Conservation (phyloP, 1,284 basidiomycete species). For the Trametes sp. region DNA sequence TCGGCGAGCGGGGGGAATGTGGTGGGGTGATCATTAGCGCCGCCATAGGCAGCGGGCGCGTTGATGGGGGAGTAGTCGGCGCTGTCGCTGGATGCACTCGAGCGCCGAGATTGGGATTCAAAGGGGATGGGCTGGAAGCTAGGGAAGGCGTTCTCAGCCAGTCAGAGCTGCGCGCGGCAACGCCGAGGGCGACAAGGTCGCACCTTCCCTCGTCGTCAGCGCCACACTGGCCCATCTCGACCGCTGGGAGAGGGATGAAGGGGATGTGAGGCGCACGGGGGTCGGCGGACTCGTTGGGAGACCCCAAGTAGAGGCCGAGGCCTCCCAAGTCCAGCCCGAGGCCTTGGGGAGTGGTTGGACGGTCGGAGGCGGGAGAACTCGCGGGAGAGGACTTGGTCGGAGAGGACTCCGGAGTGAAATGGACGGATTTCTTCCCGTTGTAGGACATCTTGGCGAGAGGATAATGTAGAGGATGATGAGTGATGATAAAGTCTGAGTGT, state of each 20-base stretch:
- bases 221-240: not conserved
- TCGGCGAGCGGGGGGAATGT: not conserved
- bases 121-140: no score
- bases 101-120: not conserved
- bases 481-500: not conserved
- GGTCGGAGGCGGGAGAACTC: not conserved
- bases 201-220: not conserved
- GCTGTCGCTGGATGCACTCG: not conserved
- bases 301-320: no score
- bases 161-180: no score
- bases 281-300: not conserved
- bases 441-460: not conserved
- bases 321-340: no score
- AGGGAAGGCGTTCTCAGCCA: no score
- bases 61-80: not conserved
- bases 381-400: not conserved
- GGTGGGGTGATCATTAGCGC: not conserved
- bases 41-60: not conserved
- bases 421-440: not conserved
- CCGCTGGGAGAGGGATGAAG: not conserved
- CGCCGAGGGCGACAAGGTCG: not conserved
- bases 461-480: not conserved
- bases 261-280: no score
- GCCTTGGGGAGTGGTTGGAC: no score
- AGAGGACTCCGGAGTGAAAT: not conserved